Percentiles rank a stretch among this genome's conserved stretches.
phyloP scores from a whole-genome alignment of 2,329 filamentous ascomycete species.

The Arthroderma sp. region DNA sequence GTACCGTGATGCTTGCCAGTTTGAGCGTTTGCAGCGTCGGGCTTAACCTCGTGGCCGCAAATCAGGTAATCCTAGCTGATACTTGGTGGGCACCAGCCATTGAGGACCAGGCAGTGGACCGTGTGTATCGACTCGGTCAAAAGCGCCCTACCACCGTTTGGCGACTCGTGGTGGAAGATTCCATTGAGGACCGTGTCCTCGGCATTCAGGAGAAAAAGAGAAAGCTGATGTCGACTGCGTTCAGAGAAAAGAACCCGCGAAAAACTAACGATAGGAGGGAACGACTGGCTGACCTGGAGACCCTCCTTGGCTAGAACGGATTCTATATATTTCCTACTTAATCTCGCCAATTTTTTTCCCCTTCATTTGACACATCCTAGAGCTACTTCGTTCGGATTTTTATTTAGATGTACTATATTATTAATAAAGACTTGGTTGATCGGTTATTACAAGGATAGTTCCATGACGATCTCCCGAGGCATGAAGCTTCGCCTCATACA shows the following conservation, averaged over 20 bases:
- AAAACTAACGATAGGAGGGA: conserved; percentile 42
- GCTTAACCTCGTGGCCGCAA: conserved; percentile 71
- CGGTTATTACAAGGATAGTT: too few relatives aligned
- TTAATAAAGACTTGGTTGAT: too few relatives aligned
- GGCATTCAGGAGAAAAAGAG: conserved; percentile 68
- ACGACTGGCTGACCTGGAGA: conserved; percentile 38
- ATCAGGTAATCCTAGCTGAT: conserved; percentile 72
- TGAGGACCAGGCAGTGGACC: conserved; percentile 81
- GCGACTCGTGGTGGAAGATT: conserved; percentile 65
- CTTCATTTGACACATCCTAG: neutral
- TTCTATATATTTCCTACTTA: neutral
- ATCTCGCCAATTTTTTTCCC: neutral
- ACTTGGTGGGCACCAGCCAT: conserved; percentile 90
- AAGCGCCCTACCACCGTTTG: conserved; percentile 66
- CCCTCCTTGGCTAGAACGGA: conserved; percentile 16
- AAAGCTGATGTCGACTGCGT: conserved; percentile 62
- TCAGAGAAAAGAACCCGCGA: conserved; percentile 51
- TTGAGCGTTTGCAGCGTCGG: conserved; percentile 74
- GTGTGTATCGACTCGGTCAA: conserved; percentile 76
- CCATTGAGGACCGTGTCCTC: conserved; percentile 69
- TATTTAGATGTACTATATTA: too few relatives aligned
- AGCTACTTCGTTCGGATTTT: too few relatives aligned
- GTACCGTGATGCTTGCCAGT: conserved; percentile 67
- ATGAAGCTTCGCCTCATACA: too few relatives aligned
- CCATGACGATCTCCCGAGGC: too few relatives aligned